Evolutionary conservation across 768 basidiomycete genomes (phyloP), one percentile per base, ranked within the genome.

Genomic region (Amanita muscaria): DNA sequence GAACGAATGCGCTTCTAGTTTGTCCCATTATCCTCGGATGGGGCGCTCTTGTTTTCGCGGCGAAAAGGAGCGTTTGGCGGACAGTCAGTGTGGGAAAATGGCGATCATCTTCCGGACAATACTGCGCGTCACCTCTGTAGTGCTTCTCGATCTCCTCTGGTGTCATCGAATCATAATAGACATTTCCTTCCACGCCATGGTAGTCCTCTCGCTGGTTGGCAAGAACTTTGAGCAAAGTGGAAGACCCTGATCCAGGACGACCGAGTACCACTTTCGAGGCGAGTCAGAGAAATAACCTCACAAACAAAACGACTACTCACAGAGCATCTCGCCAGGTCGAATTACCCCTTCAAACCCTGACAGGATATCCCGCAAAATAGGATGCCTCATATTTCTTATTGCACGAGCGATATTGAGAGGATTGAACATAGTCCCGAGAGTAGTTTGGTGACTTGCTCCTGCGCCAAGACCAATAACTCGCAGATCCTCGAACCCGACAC

Each of bases 81-180:
- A 90, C 87, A 4, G 84, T 87, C 21, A 94, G 70, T 8, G 83
- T 86, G 4, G 89, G 84, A 52, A 91, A 85, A 57, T 90, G 88
- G 1, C 86, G 67, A 56, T 93, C 88, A 53, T 90, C 88, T 64
- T 88, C 88, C 0, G 86, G 84, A 48, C 75, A 82, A 57, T 88
- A 90, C 44, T 77, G 75, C 2, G 88, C 80, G 55, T 88, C 88
- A 12, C 90, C 91, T 2, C 83, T 80, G 58, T 78, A 84, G 41
- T 73, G 73, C 48, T 76, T 72, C 47, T 58, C 52, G 43, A 93
- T 72, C 44, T 88, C 71, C 1, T 74, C 62, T 2, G 84, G 75
- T 0, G 78, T 63, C 47, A 93, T 71, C 1, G 86, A 80, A 56
- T 87, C 86, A 55, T 93, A 96, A 37, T 68, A 64, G 2, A 91